phyloP scores from a whole-genome alignment of 2,329 filamentous ascomycete genomes.

The Pseudogymnoascus sp. region DNA sequence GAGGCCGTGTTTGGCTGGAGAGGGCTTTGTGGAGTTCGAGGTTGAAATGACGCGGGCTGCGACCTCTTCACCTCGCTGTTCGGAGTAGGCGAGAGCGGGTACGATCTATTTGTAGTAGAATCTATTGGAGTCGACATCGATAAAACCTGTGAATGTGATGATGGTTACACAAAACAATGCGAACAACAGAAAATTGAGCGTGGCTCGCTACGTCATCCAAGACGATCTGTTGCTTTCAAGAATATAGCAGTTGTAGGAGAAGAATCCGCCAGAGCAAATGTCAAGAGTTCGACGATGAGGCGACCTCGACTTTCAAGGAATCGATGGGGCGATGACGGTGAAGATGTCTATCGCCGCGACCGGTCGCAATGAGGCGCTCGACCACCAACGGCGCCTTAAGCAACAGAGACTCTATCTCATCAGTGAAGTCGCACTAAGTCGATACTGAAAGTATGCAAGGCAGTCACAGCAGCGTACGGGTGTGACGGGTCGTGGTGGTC shows the following conservation, averaged over 20 bases:
- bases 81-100: constrained; percentile 7
- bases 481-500: background rate
- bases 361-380: constrained; percentile 9
- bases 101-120: background rate
- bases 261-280: background rate
- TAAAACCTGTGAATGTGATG: constrained; percentile 8
- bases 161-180: constrained; percentile 7
- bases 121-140: constrained; percentile 10
- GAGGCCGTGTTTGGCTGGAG: constrained; percentile 7
- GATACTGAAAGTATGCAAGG: background rate
- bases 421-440: constrained; percentile 4
- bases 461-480: background rate
- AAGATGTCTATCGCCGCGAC: constrained; percentile 6
- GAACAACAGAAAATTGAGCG: background rate
- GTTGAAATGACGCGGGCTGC: constrained; percentile 53
- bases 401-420: constrained; percentile 2
- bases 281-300: background rate
- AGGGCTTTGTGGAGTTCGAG: constrained; percentile 60
- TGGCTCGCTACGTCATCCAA: constrained; percentile 4
- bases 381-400: constrained; percentile 2
- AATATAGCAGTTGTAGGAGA: background rate
- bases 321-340: background rate
- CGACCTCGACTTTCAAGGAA: background rate
- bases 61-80: constrained; percentile 9
- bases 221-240: background rate